Conservation (phyloP, 371 early-diverging fungal species). For the Mucor racemosus region DNA sequence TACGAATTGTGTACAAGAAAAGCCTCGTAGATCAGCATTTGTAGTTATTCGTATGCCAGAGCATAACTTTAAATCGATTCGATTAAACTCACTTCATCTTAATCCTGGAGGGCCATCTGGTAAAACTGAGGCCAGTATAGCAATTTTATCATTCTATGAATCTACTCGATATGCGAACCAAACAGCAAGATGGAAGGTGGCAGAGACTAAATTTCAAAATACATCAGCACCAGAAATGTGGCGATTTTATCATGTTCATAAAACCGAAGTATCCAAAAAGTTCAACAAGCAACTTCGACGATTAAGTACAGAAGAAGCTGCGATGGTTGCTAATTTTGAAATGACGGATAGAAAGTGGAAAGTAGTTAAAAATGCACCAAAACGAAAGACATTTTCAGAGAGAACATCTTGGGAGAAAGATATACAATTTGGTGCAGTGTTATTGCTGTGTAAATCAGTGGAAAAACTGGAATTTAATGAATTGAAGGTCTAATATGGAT, state of each 20-base stretch:
- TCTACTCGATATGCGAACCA: slow-evolving; percentile 27
- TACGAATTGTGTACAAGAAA: slow-evolving; percentile 24
- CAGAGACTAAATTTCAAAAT: neutral
- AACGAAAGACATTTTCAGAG: slow-evolving; percentile 22
- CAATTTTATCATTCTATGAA: slow-evolving; percentile 30
- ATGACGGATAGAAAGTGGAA: slow-evolving; percentile 35
- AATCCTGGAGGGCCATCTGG: slow-evolving; percentile 26
- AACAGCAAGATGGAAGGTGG: slow-evolving; percentile 14
- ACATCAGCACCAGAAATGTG: slow-evolving; percentile 28
- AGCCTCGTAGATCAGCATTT: slow-evolving; percentile 25
- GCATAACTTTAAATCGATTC: slow-evolving; percentile 24
- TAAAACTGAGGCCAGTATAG: slow-evolving; percentile 15
- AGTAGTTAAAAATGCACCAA: slow-evolving; percentile 15
- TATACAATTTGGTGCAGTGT: slow-evolving; percentile 30
- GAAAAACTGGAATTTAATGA: slow-evolving; percentile 31
- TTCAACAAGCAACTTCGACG: slow-evolving; percentile 18
- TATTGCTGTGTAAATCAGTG: slow-evolving; percentile 31
- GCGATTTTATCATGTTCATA: slow-evolving; percentile 33
- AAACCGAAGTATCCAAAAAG: neutral
- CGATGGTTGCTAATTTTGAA: slow-evolving; percentile 30
- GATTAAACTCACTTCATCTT: slow-evolving; percentile 20
- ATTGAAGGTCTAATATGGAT: slow-evolving; percentile 17
- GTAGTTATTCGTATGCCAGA: slow-evolving; percentile 34
- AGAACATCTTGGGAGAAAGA: slow-evolving; percentile 28
- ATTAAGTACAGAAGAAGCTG: slow-evolving; percentile 32